Evolutionary conservation across 805 yeast genomes (phyloP), one percentile per base, ranked within the genome.

Genomic region (Candida fluviatilis): DNA sequence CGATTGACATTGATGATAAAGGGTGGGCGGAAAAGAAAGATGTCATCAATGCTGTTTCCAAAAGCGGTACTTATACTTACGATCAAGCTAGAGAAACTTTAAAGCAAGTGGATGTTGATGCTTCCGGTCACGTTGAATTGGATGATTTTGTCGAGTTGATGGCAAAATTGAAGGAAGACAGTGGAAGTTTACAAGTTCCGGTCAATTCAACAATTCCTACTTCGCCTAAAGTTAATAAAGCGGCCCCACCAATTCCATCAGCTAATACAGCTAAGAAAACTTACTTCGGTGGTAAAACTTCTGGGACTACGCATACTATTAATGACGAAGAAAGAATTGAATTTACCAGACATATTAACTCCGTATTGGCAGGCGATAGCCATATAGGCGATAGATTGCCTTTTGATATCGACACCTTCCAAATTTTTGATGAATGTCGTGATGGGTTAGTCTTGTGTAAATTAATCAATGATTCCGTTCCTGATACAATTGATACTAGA

Each of bases 401-500:
- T 12, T 81, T 93, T 54, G 95, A 95, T 49, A 80, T 95, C 7
- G 95, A 93, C 46, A 82, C 88, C 37, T 93, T 93, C 71, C 98
- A 93, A 68, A 74, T 93, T 41, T 93, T 93, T 56, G 99, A 93
- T 62, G 98, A 93, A 64, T 88, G 96, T 66, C 78, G 88, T 48
- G 99, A 93, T 62, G 98, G 99, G 49, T 71, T 93, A 53, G 89
- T 93, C 18, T 71, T 93, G 41, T 89, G 98, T 15, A 86, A 88
- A 62, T 80, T 93, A 58, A 89, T 93, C 61, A 93, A 93, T 60
- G 99, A 93, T 65, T 88, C 97, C 23, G 99, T 93, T 24, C 96
- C 98, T 6, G 96, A 93, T 64, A 93, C 99, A 8, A 93, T 93
- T 53, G 99, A 93, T 68, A 90, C 97, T 7, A 85, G 99, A 74